Evolutionary conservation across 805 yeast species (phyloP).

Genomic region (Nakazawaea siamensis): DNA sequence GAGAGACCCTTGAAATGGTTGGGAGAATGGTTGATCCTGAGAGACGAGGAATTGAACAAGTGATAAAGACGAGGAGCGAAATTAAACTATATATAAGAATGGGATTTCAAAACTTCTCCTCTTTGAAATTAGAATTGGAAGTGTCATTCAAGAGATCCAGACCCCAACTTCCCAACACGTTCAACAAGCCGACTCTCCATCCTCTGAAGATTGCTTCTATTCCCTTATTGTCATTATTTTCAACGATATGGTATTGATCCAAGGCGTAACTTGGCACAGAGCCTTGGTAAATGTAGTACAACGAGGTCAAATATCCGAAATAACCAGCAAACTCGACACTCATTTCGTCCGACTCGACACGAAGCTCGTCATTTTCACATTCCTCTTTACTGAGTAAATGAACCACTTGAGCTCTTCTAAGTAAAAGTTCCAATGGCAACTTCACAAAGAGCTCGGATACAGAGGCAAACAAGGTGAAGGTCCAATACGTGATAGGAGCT

Average conservation of each 20-base stretch:
- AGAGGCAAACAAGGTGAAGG: conserved; percentile 52
- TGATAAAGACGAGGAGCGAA: not conserved
- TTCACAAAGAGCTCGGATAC: conserved; percentile 63
- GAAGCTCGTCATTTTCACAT: conserved; percentile 31
- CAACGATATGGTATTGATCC: conserved; percentile 18
- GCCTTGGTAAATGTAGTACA: conserved; percentile 38
- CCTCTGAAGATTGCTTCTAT: conserved; percentile 67
- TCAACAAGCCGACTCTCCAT: conserved; percentile 81
- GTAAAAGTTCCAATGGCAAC: conserved; percentile 81
- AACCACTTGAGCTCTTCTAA: conserved; percentile 75
- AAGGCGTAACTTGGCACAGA: conserved; percentile 20
- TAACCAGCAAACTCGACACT: conserved; percentile 54
- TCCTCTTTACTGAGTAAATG: conserved; percentile 36
- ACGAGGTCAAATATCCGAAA: conserved; percentile 44
- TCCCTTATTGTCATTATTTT: conserved; percentile 34
- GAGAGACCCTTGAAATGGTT: conserved; percentile 30
- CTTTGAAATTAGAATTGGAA: conserved; percentile 35
- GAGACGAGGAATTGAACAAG: conserved; percentile 6
- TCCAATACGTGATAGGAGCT: conserved; percentile 51
- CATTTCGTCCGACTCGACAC: conserved; percentile 38
- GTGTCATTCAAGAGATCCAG: conserved; percentile 46
- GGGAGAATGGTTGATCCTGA: conserved; percentile 29
- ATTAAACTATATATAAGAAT: not conserved
- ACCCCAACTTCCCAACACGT: conserved; percentile 80
- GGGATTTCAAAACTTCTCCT: conserved; percentile 26